These are phyloP conservation scores for rapeseed (Brassica napus) DNA, from an alignment of 345 rosid genomes.

Conservation along the genomic window Da-Ae NC_063451.1:380501-381000, in stretches of 20 bases:
- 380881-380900: slow-evolving; percentile 85
- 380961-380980: slow-evolving; percentile 47
- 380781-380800: slow-evolving; percentile 60
- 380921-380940: slow-evolving; percentile 50
- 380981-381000: slow-evolving; percentile 85
- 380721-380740: slow-evolving; percentile 70
- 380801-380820: slow-evolving; percentile 75
- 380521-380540: slow-evolving; percentile 54
- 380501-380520: slow-evolving; percentile 35
- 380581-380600: slow-evolving; percentile 85
- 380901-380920: slow-evolving; percentile 55
- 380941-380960: slow-evolving; percentile 42
- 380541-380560: slow-evolving; percentile 63
- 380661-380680: slow-evolving; percentile 40
- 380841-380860: slow-evolving; percentile 72
- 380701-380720: slow-evolving; percentile 43
- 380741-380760: slow-evolving; percentile 58
- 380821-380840: slow-evolving; percentile 78
- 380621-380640: slow-evolving; percentile 68
- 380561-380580: slow-evolving; percentile 68
- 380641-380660: slow-evolving; percentile 60
- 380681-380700: slow-evolving; percentile 36
- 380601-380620: slow-evolving; percentile 62
- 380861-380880: slow-evolving; percentile 80
- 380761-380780: slow-evolving; percentile 64